Evolutionary conservation across 148 eudicot genomes (phyloP).

Genomic region (Polygonum maritimum): DNA sequence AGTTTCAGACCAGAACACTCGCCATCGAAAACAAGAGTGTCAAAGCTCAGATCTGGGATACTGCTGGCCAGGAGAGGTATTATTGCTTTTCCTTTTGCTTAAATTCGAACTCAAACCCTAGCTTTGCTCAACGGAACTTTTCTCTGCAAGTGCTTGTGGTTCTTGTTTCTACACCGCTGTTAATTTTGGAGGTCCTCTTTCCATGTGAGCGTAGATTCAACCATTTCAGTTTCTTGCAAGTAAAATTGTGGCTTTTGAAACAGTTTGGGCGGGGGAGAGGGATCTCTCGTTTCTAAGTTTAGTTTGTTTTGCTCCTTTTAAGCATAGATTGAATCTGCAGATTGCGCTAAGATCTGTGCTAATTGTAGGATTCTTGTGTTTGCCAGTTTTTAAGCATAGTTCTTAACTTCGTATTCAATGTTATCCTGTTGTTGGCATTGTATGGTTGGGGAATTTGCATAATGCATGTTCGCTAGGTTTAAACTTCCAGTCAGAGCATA

Average conservation of each 20-base stretch:
- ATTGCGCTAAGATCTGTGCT: no score
- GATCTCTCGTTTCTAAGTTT: neutral
- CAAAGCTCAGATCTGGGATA: slow-evolving; percentile 89
- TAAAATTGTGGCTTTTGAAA: neutral
- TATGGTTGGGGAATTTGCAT: no score
- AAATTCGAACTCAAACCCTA: neutral
- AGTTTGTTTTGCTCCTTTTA: no score
- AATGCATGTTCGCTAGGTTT: neutral
- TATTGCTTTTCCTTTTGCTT: neutral
- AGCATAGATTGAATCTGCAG: neutral
- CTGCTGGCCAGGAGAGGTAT: slow-evolving; percentile 80
- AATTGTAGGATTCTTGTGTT: no score
- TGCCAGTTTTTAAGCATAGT: no score
- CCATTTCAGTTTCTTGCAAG: neutral
- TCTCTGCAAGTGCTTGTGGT: neutral
- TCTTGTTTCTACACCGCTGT: neutral
- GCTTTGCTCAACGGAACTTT: neutral
- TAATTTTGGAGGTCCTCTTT: neutral
- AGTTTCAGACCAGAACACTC: slow-evolving; percentile 68
- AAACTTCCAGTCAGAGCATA: neutral
- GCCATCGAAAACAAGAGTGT: slow-evolving; percentile 48
- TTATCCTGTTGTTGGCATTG: no score
- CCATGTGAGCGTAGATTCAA: neutral
- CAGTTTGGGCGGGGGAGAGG: neutral
- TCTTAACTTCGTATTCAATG: no score